A percentile compares a stretch with the other conserved stretches of the same genome.
Conservation (phyloP, 2,329 filamentous ascomycete genomes). For the Atkinsonella hypoxylon region DNA sequence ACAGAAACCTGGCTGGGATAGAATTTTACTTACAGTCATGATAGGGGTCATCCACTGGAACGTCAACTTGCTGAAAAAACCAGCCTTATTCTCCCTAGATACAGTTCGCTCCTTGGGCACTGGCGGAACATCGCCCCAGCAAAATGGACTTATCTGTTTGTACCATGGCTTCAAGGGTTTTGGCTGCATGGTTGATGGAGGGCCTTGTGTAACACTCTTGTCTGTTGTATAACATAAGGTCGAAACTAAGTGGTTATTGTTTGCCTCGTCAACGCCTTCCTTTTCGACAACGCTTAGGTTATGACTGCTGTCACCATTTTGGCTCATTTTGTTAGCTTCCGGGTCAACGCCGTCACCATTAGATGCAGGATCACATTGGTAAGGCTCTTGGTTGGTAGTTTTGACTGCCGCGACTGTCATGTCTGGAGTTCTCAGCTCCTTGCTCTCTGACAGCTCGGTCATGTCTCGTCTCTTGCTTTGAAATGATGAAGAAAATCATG, state of each 20-base stretch:
- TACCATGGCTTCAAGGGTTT: slow-evolving; percentile 43
- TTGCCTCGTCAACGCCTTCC: background rate
- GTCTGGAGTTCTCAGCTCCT: slow-evolving; percentile 16
- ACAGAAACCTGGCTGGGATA: background rate
- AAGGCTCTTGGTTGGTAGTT: slow-evolving; percentile 12
- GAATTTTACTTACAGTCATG: slow-evolving; percentile 52
- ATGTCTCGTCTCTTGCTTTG: slow-evolving; percentile 9
- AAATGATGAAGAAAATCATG: background rate
- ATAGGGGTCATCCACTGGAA: slow-evolving; percentile 88
- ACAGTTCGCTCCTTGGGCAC: slow-evolving; percentile 39
- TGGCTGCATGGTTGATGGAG: slow-evolving; percentile 20
- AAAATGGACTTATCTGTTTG: slow-evolving; percentile 47
- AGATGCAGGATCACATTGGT: background rate
- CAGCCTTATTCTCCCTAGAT: slow-evolving; percentile 61
- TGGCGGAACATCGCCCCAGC: slow-evolving; percentile 44
- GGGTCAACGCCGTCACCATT: background rate
- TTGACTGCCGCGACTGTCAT: slow-evolving; percentile 17
- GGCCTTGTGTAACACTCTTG: slow-evolving; percentile 35
- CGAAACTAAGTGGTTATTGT: slow-evolving; percentile 9
- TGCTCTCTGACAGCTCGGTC: slow-evolving; percentile 16
- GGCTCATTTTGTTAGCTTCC: background rate
- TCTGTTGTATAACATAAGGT: slow-evolving; percentile 43
- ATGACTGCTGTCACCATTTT: background rate
- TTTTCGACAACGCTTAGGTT: slow-evolving; percentile 10
- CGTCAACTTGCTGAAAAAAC: slow-evolving; percentile 61